phyloP scores from a whole-genome alignment of 257 asterid genomes.

The Primulina eburnea region DNA sequence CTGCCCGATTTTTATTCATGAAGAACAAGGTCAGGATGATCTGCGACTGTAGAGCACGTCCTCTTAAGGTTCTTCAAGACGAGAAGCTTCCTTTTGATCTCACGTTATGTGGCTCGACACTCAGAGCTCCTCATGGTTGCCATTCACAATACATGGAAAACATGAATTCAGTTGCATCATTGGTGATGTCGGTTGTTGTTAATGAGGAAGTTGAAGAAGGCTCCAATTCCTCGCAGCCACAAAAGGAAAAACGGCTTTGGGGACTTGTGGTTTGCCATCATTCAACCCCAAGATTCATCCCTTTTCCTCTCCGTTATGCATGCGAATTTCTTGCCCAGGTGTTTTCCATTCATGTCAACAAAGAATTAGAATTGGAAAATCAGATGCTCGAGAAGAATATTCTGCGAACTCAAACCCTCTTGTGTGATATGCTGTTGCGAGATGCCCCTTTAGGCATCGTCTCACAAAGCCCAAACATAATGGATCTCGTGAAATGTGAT shows the following conservation, averaged over 20 bases:
- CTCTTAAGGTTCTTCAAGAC: constrained; percentile 76
- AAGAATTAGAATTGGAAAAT: constrained; percentile 74
- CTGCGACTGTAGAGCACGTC: constrained; percentile 80
- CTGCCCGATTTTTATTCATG: constrained; percentile 91
- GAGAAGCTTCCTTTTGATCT: constrained; percentile 70
- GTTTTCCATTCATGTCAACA: constrained; percentile 83
- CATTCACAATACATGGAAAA: constrained; percentile 93
- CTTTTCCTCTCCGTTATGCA: constrained; percentile 95
- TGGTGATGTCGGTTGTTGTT: constrained; percentile 86
- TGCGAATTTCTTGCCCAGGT: constrained; percentile 95
- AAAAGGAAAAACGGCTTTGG: constrained; percentile 78
- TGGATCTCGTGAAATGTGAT: constrained; percentile 89
- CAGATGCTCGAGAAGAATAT: constrained; percentile 89
- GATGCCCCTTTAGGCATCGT: constrained; percentile 87
- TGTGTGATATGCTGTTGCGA: constrained; percentile 87
- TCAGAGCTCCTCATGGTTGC: constrained; percentile 91
- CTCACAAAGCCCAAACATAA: constrained; percentile 78
- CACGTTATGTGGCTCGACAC: constrained; percentile 85
- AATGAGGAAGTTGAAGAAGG: constrained; percentile 76
- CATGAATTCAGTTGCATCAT: constrained; percentile 86
- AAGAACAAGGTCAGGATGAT: constrained; percentile 96
- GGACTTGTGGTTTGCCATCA: constrained; percentile 94
- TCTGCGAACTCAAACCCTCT: constrained; percentile 76
- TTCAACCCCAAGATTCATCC: constrained; percentile 86
- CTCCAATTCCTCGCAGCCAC: constrained; percentile 49